These are phyloP conservation scores for Pyrus hybrid DNA, from an alignment of 331 rosid genomes.

Conservation along the genomic window DNA sequence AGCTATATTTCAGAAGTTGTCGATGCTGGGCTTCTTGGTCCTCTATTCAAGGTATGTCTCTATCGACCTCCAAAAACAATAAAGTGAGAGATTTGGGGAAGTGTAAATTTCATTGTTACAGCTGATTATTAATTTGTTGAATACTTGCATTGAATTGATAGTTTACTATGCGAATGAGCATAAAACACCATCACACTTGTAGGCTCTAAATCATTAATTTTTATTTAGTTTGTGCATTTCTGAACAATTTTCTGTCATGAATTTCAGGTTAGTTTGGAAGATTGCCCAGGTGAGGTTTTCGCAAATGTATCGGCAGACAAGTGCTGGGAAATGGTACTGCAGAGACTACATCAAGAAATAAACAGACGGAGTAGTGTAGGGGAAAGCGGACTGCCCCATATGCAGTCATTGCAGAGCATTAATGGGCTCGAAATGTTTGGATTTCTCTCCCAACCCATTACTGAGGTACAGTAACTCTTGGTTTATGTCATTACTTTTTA, in stretches of 20 bases:
- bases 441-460: conserved; percentile 50
- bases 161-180: not conserved
- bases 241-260: not conserved
- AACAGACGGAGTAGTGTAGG: conserved; percentile 27
- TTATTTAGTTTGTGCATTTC: not conserved
- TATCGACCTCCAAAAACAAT: not conserved
- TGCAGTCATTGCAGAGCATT: conserved; percentile 39
- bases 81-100: not conserved
- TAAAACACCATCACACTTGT: not conserved
- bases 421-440: conserved; percentile 83
- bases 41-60: conserved; percentile 68
- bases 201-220: not conserved
- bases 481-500: not conserved
- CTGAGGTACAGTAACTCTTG: conserved; percentile 38
- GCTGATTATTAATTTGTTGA: not conserved
- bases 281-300: conserved; percentile 44
- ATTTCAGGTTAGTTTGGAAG: conserved; percentile 76
- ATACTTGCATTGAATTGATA: not conserved
- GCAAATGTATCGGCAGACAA: conserved; percentile 43
- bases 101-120: not conserved
- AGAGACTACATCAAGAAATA: conserved; percentile 49
- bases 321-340: conserved; percentile 79
- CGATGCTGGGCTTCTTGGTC: conserved; percentile 85
- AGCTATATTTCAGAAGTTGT: conserved; percentile 73
- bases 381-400: conserved; percentile 30